These are phyloP conservation scores for Dactylellina haptotyla DNA, from an alignment of 2,329 filamentous ascomycete species.

Conservation along the genomic window DNA sequence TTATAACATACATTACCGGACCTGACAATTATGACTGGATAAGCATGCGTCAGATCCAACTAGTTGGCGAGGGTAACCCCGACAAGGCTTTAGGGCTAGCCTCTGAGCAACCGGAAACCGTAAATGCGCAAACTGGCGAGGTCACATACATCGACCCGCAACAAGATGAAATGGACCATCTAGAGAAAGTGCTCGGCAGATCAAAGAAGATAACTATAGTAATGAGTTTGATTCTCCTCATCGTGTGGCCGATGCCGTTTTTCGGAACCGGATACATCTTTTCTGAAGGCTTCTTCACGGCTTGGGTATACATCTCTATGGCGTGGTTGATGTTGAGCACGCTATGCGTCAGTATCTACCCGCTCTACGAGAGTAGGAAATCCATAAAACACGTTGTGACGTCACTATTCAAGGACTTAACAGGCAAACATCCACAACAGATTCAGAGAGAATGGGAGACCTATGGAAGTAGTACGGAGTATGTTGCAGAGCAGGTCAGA, in stretches of 20 bases:
- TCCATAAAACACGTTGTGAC: conserved; percentile 72
- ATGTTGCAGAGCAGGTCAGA: conserved; percentile 1
- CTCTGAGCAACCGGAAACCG: conserved; percentile 79
- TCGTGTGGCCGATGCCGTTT: conserved; percentile 93
- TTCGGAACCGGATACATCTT: conserved; percentile 86
- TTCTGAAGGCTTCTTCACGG: conserved; percentile 81
- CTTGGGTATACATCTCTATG: conserved; percentile 80
- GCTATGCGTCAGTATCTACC: conserved; percentile 80
- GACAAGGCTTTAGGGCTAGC: conserved; percentile 59
- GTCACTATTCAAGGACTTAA: conserved; percentile 71
- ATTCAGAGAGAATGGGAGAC: conserved; percentile 26
- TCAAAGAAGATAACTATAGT: conserved; percentile 68
- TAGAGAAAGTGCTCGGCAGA: conserved; percentile 61
- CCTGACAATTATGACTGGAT: conserved; percentile 84
- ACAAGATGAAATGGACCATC: conserved; percentile 21
- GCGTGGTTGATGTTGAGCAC: conserved; percentile 79
- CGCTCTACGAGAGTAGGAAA: conserved; percentile 78
- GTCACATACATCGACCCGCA: conserved; percentile 27
- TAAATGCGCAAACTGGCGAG: conserved; percentile 62
- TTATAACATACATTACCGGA: conserved; percentile 76
- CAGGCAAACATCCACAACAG: background rate
- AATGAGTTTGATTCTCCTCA: conserved; percentile 75
- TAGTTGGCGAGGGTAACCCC: conserved; percentile 29
- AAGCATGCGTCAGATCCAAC: conserved; percentile 80
- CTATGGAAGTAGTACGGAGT: conserved; percentile 27